Base-by-base conservation (phyloP, 116 monocot genomes). In the Cymodocea nodosa region DNA sequence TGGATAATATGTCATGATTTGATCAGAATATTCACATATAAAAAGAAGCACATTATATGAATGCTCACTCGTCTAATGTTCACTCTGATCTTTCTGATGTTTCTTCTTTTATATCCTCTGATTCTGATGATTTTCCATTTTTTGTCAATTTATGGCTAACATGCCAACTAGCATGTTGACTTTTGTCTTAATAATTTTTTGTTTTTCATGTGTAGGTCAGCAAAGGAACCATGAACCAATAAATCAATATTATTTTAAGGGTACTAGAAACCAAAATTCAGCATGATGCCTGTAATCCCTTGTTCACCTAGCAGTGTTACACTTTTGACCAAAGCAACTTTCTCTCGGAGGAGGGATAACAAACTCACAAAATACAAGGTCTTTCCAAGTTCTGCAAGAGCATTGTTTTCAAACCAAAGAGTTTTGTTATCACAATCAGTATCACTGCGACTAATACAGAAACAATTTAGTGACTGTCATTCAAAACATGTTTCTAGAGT, bases 231-330 rank as follows among this genome's bases (percentile, higher is more conserved):
- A 58, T 48, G 69, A 19, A 48, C 18, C 58, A 57, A 14, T 73
- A 70, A 60, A 24, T 51, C 24, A 23, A 23, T 54, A 60, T 54
- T 65, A 50, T 49, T 50, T 65, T 35, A 19, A 50, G 20, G 44
- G 17, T 17, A 54, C 34, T 35, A 54, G 35, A 22, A 68, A 44
- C 44, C 50, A 61, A 20, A 11, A 68, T 77, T 64, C 65, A 84
- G 55, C 54, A 97, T 97, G 91, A 75, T 80, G 22, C 82, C 89
- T 16, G 69, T 84, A 51, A 75, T 88, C 60, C 82, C 84, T 69
- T 90, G 83, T 69, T 85, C 88, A 35, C 70, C 75, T 23, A 85
- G 88, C 71, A 82, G 74, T 72, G 73, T 89, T 69, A 76, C 68
- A 67, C 68, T 85, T 51, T 73, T 91, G 61, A 80, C 87, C 69